phyloP scores from a whole-genome alignment of 1,284 basidiomycete species.

The Gomphus bonarii region DNA sequence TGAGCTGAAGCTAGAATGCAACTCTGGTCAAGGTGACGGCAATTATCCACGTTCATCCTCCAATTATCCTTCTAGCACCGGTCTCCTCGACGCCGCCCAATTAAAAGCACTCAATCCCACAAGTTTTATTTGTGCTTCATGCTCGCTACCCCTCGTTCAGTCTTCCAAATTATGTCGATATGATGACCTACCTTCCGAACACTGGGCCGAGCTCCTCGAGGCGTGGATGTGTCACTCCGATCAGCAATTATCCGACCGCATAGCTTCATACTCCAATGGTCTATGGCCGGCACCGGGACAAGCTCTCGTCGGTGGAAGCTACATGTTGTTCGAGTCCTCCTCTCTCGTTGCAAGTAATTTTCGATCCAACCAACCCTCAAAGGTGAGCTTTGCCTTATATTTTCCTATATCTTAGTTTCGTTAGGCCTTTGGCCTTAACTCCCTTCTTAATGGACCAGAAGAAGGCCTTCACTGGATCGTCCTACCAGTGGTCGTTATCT shows the following conservation, averaged over 20 bases:
- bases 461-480: constrained; percentile 76
- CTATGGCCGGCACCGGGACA: constrained; percentile 71
- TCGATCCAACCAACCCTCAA: constrained; percentile 30
- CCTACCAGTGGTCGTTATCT: constrained; percentile 50
- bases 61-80: constrained; percentile 14
- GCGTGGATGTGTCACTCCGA: constrained; percentile 98
- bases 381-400: constrained; percentile 43
- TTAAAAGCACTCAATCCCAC: constrained; percentile 42
- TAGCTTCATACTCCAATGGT: constrained; percentile 54
- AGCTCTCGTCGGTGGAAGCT: constrained; percentile 78
- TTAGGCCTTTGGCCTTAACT: constrained; percentile 7
- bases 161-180: constrained; percentile 40
- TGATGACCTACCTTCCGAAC: constrained; percentile 84
- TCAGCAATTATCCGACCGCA: constrained; percentile 66
- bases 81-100: constrained; percentile 59
- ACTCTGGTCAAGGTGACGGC: constrained; percentile 23
- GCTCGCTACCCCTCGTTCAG: constrained; percentile 63
- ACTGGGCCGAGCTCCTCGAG: constrained; percentile 95
- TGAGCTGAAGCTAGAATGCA: constrained; percentile 55
- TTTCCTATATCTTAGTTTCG: constrained; percentile 12
- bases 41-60: constrained; percentile 17
- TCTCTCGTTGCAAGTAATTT: constrained; percentile 48
- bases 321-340: constrained; percentile 64
- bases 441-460: constrained; percentile 52
- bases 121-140: constrained; percentile 61